Evolutionary conservation across 176 grass and related monocot genomes (phyloP), one percentile per base, ranked within the genome.

Genomic region (Dendrocalamus sinicus): DNA sequence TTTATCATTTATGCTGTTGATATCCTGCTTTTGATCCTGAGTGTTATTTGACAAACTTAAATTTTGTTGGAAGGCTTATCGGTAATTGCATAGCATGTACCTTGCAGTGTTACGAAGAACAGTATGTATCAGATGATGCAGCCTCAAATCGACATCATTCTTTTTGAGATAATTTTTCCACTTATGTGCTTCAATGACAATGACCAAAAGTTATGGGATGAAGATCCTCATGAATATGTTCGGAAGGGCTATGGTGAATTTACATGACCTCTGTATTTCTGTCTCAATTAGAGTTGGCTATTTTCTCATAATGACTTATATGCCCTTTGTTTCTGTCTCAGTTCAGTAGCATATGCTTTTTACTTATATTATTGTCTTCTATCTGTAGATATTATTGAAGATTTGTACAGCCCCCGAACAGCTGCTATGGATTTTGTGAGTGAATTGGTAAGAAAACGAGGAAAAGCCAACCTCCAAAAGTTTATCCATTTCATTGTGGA

Each of bases 171-270:
- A 82, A 90, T 94, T 70, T 98, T 98, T 73, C 96, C 93, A 85
- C 89, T 98, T 16, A 98, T 98, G 96, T 98, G 96, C 86, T 98
- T 95, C 86, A 98, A 91, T 72, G 93, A 98, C 66, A 93, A 92
- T n/a, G 96, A 98, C 77, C 89, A 94, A 80, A 93, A 85, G 68
- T 89, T 98, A 85, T 98, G 96, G 96, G 89, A 84, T 7, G 96
- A 98, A 85, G 96, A 98, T 77, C 96, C 96, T 92, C 96, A 98
- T 82, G 96, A 98, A 79, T 98, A 98, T 86, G 96, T 98, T 83
- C 86, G 96, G 17, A 98, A 98, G 86, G 93, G 96, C 22, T 95
- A 98, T 92, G 96, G 96, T 98, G 87, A 86, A 78, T 67, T 73
- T 89, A 37, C 48, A 57, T 40, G 47, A 57, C 37, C 40, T 90